Evolutionary conservation across 1,139 yeast species (phyloP).

Genomic region (Taphrina flavorubra): DNA sequence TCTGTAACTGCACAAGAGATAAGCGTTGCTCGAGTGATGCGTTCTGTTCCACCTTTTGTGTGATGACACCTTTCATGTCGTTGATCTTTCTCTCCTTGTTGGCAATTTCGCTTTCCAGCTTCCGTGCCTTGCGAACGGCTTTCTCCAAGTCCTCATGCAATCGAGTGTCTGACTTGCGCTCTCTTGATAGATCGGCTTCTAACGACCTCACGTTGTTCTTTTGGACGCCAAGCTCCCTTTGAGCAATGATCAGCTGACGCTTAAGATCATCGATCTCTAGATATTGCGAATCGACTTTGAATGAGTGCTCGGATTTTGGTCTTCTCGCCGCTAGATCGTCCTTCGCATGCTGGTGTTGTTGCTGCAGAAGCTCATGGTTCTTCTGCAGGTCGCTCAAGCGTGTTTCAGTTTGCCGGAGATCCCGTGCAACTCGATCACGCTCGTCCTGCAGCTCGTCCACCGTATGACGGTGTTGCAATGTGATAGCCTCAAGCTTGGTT

Average conservation of each 20-base stretch:
- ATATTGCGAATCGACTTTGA: not conserved
- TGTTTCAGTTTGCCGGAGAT: conserved; percentile 7
- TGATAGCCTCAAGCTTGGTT: not conserved
- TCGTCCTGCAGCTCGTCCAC: not conserved
- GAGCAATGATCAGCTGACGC: not conserved
- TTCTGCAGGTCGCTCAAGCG: conserved; percentile 3
- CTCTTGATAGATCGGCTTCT: not conserved
- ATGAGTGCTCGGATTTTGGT: not conserved
- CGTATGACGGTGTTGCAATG: not conserved
- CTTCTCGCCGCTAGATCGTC: not conserved
- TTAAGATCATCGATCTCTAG: not conserved
- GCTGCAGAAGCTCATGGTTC: not conserved
- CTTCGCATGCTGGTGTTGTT: not conserved
- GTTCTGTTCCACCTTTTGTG: conserved; percentile 16
- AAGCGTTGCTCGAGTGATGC: conserved; percentile 33
- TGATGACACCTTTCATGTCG: conserved; percentile 16
- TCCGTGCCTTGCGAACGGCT: conserved; percentile 12
- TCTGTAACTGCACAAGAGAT: not conserved
- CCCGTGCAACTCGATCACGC: not conserved
- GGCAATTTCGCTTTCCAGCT: conserved; percentile 20
- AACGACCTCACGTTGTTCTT: conserved; percentile 2
- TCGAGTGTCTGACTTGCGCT: conserved; percentile 1
- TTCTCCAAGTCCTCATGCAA: conserved; percentile 3
- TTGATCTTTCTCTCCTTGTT: conserved; percentile 12
- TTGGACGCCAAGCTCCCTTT: not conserved